Percentiles rank a stretch among this genome's conserved stretches.
phyloP scores from a whole-genome alignment of 78 protist species.

The Speleostelium caveatum region DNA sequence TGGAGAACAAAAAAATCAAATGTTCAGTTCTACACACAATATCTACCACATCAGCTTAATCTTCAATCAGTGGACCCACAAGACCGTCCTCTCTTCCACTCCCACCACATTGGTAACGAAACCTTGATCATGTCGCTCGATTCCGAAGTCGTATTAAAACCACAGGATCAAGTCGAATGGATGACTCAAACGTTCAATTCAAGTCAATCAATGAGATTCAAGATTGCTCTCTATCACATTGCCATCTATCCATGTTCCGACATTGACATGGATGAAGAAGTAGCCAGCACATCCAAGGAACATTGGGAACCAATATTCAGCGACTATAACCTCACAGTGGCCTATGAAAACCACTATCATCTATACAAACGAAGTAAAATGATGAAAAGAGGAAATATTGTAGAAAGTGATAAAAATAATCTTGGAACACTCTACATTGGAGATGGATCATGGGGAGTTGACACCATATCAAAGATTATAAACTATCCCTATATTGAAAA shows the following conservation, averaged over 20 bases:
- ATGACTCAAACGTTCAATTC: not conserved
- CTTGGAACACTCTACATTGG: conserved; percentile 75
- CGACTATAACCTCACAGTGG: conserved; percentile 55
- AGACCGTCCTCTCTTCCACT: conserved; percentile 19
- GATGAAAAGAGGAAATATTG: conserved; percentile 28
- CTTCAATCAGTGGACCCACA: conserved; percentile 24
- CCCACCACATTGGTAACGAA: conserved; percentile 25
- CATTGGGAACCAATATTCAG: conserved; percentile 72
- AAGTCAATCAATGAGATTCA: conserved; percentile 1
- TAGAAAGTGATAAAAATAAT: not conserved
- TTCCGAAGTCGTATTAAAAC: conserved; percentile 11
- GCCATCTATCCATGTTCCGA: conserved; percentile 67
- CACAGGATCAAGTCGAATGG: conserved; percentile 11
- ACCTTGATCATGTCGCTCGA: conserved; percentile 40
- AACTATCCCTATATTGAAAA: conserved; percentile 31
- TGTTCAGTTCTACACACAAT: conserved; percentile 46
- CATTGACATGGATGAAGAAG: conserved; percentile 21
- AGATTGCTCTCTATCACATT: conserved; percentile 55
- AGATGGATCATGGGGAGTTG: conserved; percentile 75
- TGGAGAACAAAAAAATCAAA: conserved; percentile 7
- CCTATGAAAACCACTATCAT: conserved; percentile 83
- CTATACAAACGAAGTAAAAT: conserved; percentile 69
- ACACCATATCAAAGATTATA: conserved; percentile 3
- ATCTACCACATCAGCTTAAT: conserved; percentile 42
- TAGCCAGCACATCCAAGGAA: not conserved